Conservation (phyloP, 306 rosid genomes). For the Ormosia emarginata region DNA sequence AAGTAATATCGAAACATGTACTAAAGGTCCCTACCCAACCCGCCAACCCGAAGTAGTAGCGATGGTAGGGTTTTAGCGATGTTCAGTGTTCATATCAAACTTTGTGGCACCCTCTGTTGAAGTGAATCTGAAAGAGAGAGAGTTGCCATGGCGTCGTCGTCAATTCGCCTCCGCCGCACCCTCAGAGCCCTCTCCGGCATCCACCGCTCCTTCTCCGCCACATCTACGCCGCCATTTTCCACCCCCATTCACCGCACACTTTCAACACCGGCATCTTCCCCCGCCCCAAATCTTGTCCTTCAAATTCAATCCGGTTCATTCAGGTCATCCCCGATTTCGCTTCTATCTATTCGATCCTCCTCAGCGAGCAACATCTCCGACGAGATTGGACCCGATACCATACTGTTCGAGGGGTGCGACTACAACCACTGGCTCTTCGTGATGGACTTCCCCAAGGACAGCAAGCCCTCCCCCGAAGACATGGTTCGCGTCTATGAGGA, state of each 20-base stretch:
- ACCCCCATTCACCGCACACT: not conserved
- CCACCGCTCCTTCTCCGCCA: slow-evolving; percentile 32
- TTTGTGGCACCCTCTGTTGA: too few species aligned
- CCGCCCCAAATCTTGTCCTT: not conserved
- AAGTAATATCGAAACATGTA: too few species aligned
- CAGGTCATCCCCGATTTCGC: slow-evolving; percentile 35
- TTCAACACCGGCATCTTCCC: not conserved
- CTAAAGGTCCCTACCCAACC: too few species aligned
- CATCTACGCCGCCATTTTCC: not conserved
- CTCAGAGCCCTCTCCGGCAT: slow-evolving; percentile 32
- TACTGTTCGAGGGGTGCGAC: slow-evolving; percentile 88
- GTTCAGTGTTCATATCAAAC: too few species aligned
- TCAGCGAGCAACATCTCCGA: slow-evolving; percentile 12
- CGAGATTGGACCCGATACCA: slow-evolving; percentile 63
- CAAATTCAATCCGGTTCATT: slow-evolving; percentile 41
- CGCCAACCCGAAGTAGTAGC: too few species aligned
- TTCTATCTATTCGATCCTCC: slow-evolving; percentile 33
- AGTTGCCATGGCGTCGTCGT: slow-evolving; percentile 55
- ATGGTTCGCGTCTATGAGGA: slow-evolving; percentile 64
- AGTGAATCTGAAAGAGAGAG: not conserved
- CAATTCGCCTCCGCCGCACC: slow-evolving; percentile 55
- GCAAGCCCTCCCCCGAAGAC: slow-evolving; percentile 48
- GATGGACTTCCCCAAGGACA: slow-evolving; percentile 57
- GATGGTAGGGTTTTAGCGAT: not conserved
- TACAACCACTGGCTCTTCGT: slow-evolving; percentile 84